These are phyloP conservation scores for Calonectria pseudoreteaudii DNA, from an alignment of 2,329 filamentous ascomycete genomes.

Conservation along the genomic window DNA sequence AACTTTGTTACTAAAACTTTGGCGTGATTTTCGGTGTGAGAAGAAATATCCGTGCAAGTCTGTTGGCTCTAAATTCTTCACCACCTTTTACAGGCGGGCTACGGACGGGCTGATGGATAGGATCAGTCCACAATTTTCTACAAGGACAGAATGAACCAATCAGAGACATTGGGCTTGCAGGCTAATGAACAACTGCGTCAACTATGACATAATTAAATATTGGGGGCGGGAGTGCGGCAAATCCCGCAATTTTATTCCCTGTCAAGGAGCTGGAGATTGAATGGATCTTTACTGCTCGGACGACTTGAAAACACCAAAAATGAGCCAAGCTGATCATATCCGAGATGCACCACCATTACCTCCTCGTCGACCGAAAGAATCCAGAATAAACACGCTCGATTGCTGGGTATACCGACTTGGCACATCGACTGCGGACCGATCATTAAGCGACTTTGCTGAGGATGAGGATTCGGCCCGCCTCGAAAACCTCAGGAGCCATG, in stretches of 20 bases:
- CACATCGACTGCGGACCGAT: background rate
- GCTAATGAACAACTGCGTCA: background rate
- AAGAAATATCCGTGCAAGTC: background rate
- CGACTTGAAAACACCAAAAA: background rate
- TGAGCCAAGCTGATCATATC: background rate
- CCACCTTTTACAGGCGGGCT: background rate
- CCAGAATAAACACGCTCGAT: background rate
- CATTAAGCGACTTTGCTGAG: background rate
- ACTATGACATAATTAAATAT: background rate
- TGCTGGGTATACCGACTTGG: background rate
- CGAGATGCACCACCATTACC: background rate
- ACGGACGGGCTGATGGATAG: background rate
- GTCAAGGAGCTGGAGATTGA: background rate
- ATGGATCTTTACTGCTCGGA: background rate
- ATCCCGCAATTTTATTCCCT: background rate
- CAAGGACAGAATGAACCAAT: background rate
- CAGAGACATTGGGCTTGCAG: background rate
- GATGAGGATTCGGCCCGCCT: background rate
- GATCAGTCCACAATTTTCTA: background rate
- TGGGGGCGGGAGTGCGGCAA: background rate
- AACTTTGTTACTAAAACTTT: background rate
- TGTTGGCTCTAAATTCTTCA: no score
- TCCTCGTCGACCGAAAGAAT: background rate
- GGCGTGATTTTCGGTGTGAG: no score
- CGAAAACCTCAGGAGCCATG: background rate